Evolutionary conservation across 2,329 filamentous ascomycete species (phyloP).

Genomic region (Lachnellula subtilissima): DNA sequence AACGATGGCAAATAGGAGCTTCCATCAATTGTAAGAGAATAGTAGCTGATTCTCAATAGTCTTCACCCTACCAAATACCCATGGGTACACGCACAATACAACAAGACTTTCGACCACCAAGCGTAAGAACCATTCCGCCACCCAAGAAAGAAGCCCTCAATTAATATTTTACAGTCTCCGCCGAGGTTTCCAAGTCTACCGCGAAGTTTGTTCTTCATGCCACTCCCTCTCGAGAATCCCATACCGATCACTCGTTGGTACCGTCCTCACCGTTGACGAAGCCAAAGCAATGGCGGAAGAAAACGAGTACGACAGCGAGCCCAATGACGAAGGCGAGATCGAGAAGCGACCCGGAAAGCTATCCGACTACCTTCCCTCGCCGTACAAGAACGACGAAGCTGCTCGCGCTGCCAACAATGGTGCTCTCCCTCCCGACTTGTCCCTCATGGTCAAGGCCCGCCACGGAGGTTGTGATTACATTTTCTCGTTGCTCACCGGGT

Average conservation of each 20-base stretch:
- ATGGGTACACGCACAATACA: constrained; percentile 88
- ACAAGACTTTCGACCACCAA: constrained; percentile 95
- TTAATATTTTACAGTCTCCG: constrained; percentile 62
- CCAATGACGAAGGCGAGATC: constrained; percentile 96
- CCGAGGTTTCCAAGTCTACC: constrained; percentile 99
- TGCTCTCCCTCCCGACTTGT: constrained; percentile 95
- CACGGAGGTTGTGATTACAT: constrained; percentile 99
- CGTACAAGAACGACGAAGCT: constrained; percentile 99
- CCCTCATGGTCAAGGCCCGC: constrained; percentile 93
- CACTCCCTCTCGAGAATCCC: constrained; percentile 94
- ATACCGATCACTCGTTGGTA: constrained; percentile 87
- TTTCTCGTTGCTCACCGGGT: constrained; percentile 93
- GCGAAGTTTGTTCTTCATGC: constrained; percentile 95
- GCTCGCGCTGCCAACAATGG: constrained; percentile 97
- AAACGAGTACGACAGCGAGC: constrained; percentile 97
- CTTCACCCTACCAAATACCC: constrained; percentile 89
- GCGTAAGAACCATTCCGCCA: constrained; percentile 59
- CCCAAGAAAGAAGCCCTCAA: constrained; percentile 16
- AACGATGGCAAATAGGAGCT: background rate
- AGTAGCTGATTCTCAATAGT: constrained; percentile 46
- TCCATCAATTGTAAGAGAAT: background rate
- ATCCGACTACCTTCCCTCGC: constrained; percentile 89
- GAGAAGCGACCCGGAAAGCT: constrained; percentile 98
- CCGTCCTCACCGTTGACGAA: constrained; percentile 92
- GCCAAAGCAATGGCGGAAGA: constrained; percentile 96